Conservation (phyloP, 1,139 yeast genomes). For the Nakaseomyces nivariensis region DNA sequence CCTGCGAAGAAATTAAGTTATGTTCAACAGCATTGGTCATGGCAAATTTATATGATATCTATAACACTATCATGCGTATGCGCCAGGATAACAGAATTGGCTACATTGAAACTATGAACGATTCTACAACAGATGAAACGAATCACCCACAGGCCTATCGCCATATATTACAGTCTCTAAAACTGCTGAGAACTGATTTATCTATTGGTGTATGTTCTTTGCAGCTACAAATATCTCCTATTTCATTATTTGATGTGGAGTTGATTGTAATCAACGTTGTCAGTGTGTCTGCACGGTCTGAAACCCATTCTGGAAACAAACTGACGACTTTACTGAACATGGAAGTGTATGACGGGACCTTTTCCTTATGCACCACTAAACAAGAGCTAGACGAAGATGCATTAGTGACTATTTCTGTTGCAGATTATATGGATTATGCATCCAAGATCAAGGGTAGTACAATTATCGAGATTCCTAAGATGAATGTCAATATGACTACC, state of each 20-base stretch:
- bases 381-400: slow-evolving; percentile 40
- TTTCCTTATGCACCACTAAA: slow-evolving; percentile 51
- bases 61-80: slow-evolving; percentile 61
- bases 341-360: slow-evolving; percentile 50
- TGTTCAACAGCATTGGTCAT: slow-evolving; percentile 79
- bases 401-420: slow-evolving; percentile 38
- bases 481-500: slow-evolving; percentile 66
- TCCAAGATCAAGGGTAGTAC: slow-evolving; percentile 65
- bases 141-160: slow-evolving; percentile 13
- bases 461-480: slow-evolving; percentile 69
- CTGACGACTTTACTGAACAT: slow-evolving; percentile 39
- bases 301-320: slow-evolving; percentile 38
- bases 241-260: slow-evolving; percentile 63
- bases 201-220: slow-evolving; percentile 49
- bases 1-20: slow-evolving; percentile 47
- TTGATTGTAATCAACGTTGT: slow-evolving; percentile 58
- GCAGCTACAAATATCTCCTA: slow-evolving; percentile 62
- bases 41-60: slow-evolving; percentile 69
- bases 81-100: slow-evolving; percentile 63
- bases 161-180: slow-evolving; percentile 20
- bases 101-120: slow-evolving; percentile 53
- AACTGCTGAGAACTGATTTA: slow-evolving; percentile 44
- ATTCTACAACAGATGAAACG: slow-evolving; percentile 20
- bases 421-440: slow-evolving; percentile 48
- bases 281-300: slow-evolving; percentile 48